Base-by-base conservation (phyloP, 495 filamentous ascomycete genomes). In the Clohesyomyces aquaticus region DNA sequence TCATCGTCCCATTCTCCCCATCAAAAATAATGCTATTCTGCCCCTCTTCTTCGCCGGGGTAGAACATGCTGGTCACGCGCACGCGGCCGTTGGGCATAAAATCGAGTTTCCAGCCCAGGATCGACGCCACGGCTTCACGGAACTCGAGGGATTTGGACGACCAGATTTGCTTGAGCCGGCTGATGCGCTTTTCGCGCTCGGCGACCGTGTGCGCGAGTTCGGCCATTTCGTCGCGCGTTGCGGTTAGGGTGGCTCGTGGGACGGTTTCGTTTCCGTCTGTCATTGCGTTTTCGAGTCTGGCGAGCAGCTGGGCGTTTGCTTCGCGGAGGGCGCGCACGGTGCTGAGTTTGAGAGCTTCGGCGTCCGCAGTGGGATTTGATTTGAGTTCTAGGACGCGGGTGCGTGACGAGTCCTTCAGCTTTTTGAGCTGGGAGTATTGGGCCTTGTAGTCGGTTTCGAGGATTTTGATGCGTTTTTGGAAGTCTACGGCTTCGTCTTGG, bases 1-100 rank as follows among this genome's bases (percentile, higher is more conserved):
- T 98, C 94, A 98, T 98, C 22, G 91, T 96, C 25, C 94, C 87
- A 63, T 89, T 88, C 75, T 98, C 93, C 22, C 93, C 95, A 77
- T 99, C 94, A 76, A 99, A 98, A 0, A 96, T 85, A 61, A 99
- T 96, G 49, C 87, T 91, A 65, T 93, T 95, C 81, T 91, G 90
- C 73, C 90, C 82, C 73, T 83, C 46, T 77, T 83, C 81, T 32
- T 81, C 77, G 2, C 56, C 69, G 16, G 89, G 85, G 67, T 87
- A 88, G 71, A 91, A 92, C 71, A 91, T 84, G 49, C 81, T 86
- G 26, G 91, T 92, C 51, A 96, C 88, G 14, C 88, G 83, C 70
- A 96, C 93, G 68, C 93, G 91, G 19, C 94, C 94, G 70, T 93
- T 95, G 1, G 90, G 90, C 71, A 96, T 84, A 77, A 98, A 96